A percentile compares a stretch with the other conserved stretches of the same genome.
These are phyloP conservation scores for Penicillium sp. DNA, from an alignment of 2,329 filamentous ascomycete species.

Conservation along the genomic window DNA sequence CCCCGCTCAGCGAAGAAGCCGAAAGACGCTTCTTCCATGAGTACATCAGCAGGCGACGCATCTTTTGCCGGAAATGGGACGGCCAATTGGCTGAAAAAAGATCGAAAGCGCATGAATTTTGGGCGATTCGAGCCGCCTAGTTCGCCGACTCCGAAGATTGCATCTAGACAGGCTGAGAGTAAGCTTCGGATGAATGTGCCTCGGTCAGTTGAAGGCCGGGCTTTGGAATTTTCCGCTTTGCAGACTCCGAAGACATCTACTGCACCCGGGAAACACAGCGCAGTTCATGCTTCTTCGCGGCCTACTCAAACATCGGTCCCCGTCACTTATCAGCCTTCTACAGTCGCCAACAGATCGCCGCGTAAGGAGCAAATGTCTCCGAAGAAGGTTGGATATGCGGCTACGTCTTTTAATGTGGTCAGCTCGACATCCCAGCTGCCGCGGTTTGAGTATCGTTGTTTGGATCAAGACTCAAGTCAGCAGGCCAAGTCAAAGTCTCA, in stretches of 20 bases:
- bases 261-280: background rate
- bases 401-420: conserved; percentile 28
- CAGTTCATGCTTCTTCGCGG: background rate
- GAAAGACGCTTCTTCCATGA: background rate
- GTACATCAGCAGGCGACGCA: background rate
- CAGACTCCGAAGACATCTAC: background rate
- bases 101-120: conserved; percentile 26
- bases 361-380: background rate
- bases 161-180: conserved; percentile 16
- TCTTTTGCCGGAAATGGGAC: conserved; percentile 3
- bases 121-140: conserved; percentile 35
- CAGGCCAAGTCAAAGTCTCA: conserved; percentile 8
- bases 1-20: conserved; percentile 3
- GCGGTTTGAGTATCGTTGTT: conserved; percentile 38
- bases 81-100: conserved; percentile 30
- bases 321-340: background rate
- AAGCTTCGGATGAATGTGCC: conserved; percentile 6
- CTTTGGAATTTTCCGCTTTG: background rate
- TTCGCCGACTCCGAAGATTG: conserved; percentile 30
- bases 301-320: background rate
- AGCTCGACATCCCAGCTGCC: conserved; percentile 38
- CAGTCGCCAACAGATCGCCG: background rate
- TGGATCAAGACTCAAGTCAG: conserved; percentile 11
- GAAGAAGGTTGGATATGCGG: background rate
- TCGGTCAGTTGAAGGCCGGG: conserved; percentile 4